phyloP scores from a whole-genome alignment of 345 rosid species.

The Hevea brasiliensis region DNA sequence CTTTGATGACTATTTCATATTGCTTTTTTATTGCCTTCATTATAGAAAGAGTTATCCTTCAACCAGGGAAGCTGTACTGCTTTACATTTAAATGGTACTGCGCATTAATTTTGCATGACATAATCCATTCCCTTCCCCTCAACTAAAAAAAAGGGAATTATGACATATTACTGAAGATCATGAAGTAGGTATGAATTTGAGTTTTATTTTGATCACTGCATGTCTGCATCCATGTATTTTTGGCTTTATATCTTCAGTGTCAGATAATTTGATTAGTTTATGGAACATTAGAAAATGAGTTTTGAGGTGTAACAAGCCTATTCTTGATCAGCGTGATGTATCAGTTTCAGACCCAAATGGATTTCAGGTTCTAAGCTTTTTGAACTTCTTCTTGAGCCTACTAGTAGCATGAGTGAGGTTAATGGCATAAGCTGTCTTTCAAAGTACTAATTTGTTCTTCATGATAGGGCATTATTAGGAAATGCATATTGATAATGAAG shows the following conservation, averaged over 20 bases:
- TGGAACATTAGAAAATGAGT: no score
- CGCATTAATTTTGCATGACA: no score
- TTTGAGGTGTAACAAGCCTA: not conserved
- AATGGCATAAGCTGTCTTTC: not conserved
- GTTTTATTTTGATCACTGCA: not conserved
- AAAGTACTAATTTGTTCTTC: not conserved
- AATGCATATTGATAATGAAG: not conserved
- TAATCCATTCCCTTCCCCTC: no score
- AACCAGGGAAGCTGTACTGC: no score
- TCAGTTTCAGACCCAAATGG: not conserved
- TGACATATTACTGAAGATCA: no score
- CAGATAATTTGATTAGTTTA: not conserved
- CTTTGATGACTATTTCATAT: not conserved
- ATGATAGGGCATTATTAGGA: not conserved
- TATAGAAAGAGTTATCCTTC: no score
- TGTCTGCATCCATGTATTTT: not conserved
- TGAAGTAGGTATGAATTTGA: not conserved
- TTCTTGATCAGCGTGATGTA: not conserved
- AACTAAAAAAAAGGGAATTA: not conserved
- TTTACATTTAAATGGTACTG: no score
- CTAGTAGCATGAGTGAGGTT: not conserved
- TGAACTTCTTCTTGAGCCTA: not conserved
- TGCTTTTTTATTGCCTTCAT: no score
- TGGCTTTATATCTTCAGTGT: not conserved
- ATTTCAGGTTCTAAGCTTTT: not conserved